phyloP scores from a whole-genome alignment of 805 yeast genomes.

The Danielozyma ontarioensis region DNA sequence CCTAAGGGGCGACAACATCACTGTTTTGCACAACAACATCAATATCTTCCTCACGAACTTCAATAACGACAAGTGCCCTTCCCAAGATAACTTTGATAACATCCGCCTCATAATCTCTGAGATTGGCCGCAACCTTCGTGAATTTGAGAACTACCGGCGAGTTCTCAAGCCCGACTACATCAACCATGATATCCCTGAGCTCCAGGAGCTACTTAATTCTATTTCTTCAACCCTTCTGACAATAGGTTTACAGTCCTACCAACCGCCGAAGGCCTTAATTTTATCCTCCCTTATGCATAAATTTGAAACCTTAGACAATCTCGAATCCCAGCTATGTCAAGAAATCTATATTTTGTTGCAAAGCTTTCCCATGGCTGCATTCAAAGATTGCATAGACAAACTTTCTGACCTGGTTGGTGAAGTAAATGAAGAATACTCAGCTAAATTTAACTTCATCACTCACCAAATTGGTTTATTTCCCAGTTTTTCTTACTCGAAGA shows the following conservation, averaged over 20 bases:
- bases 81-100: not conserved
- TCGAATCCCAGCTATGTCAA: constrained; percentile 1
- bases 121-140: not conserved
- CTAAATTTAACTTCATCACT: constrained; percentile 4
- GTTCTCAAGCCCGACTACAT: constrained; percentile 4
- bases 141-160: constrained; percentile 2
- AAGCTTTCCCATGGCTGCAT: constrained; percentile 1
- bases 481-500: too few species aligned
- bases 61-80: not conserved
- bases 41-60: constrained; percentile 4
- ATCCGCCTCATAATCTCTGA: not conserved
- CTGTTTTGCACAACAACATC: not conserved
- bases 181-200: constrained; percentile 10
- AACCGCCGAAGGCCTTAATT: constrained; percentile 8
- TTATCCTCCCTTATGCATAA: constrained; percentile 5
- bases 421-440: too few species aligned
- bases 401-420: too few species aligned
- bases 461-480: not conserved
- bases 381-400: too few species aligned
- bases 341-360: constrained; percentile 1
- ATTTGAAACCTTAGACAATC: constrained; percentile 2
- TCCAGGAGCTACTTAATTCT: constrained; percentile 5
- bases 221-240: constrained; percentile 4
- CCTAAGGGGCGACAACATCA: not conserved
- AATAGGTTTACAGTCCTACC: constrained; percentile 8